Evolutionary conservation across 2,329 filamentous ascomycete species (phyloP).

Genomic region (Exophiala bonariae): DNA sequence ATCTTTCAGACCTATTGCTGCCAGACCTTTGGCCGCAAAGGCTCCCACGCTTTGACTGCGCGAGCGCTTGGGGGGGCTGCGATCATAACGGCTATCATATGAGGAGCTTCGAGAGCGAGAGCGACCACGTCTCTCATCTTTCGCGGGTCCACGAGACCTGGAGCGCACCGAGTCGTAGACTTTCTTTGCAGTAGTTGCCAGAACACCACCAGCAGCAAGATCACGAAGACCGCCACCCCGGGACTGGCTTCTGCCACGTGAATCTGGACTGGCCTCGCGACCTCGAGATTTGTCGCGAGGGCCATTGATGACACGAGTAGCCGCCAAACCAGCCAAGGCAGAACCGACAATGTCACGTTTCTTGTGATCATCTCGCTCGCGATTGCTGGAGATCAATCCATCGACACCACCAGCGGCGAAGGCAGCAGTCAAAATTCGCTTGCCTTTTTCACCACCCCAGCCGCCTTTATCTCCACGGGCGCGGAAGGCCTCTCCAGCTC

Average conservation of each 20-base stretch:
- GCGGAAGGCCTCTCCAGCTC: conserved; percentile 88
- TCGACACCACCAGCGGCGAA: conserved; percentile 83
- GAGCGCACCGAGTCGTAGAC: conserved; percentile 46
- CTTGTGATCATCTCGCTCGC: conserved; percentile 67
- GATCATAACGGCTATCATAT: conserved; percentile 56
- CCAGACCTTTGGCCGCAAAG: conserved; percentile 45
- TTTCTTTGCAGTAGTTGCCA: conserved; percentile 51
- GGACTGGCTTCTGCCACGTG: conserved; percentile 41
- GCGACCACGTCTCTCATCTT: conserved; percentile 19
- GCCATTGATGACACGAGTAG: conserved; percentile 83
- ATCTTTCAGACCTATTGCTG: conserved; percentile 43
- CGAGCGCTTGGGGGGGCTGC: conserved; percentile 49
- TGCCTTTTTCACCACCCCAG: conserved; percentile 89
- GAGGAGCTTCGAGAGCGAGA: conserved; percentile 47
- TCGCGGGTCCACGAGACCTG: conserved; percentile 37
- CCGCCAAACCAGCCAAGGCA: conserved; percentile 82
- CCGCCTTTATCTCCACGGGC: conserved; percentile 84
- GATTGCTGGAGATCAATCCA: conserved; percentile 59
- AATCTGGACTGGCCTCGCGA: conserved; percentile 28
- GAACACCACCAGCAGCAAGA: conserved; percentile 42
- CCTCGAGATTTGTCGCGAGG: conserved; percentile 65
- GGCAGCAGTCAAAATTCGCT: conserved; percentile 86
- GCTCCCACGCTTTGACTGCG: conserved; percentile 49
- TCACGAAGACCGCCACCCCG: conserved; percentile 44
- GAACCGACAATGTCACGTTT: conserved; percentile 84